These are phyloP conservation scores for Collybia nuda DNA, from an alignment of 768 basidiomycete genomes.

Conservation along the genomic window DNA sequence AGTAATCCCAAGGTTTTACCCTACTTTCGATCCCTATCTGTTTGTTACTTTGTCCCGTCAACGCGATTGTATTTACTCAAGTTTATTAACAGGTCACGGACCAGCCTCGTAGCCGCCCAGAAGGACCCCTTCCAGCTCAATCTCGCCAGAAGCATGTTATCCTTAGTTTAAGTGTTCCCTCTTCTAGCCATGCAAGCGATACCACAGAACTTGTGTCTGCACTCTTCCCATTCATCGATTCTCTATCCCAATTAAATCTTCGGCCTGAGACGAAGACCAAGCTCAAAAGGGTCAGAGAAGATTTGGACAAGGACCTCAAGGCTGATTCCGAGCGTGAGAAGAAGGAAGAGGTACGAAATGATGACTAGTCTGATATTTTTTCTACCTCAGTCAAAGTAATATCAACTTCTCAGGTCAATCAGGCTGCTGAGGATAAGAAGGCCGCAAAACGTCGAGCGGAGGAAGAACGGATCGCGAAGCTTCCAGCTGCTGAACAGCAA, in stretches of 20 bases:
- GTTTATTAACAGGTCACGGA: slow-evolving; percentile 64
- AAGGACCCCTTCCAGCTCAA: slow-evolving; percentile 43
- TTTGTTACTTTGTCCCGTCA: slow-evolving; percentile 32
- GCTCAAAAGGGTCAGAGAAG: slow-evolving; percentile 71
- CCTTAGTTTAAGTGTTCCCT: slow-evolving; percentile 61
- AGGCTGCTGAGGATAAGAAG: slow-evolving; percentile 67
- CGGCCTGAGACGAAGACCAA: slow-evolving; percentile 84
- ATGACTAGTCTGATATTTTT: background rate
- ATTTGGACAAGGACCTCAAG: slow-evolving; percentile 65
- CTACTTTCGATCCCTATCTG: slow-evolving; percentile 86
- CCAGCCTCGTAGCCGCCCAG: slow-evolving; percentile 75
- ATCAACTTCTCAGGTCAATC: slow-evolving; percentile 20
- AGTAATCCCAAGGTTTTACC: slow-evolving; percentile 62
- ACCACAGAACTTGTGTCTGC: slow-evolving; percentile 63
- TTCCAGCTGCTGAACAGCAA: slow-evolving; percentile 80
- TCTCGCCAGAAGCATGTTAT: slow-evolving; percentile 73
- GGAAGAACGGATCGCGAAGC: slow-evolving; percentile 68
- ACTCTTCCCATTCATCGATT: slow-evolving; percentile 76
- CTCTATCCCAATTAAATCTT: slow-evolving; percentile 54
- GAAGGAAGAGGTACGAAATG: slow-evolving; percentile 59
- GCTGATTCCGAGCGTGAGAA: slow-evolving; percentile 67
- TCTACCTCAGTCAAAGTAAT: background rate
- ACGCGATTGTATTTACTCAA: slow-evolving; percentile 6
- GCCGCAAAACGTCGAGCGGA: slow-evolving; percentile 73
- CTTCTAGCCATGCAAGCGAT: slow-evolving; percentile 43